Percentiles rank a stretch among this genome's conserved stretches.
These are phyloP conservation scores for Penicillium sp. DNA, from an alignment of 2,329 filamentous ascomycete genomes.

Conservation along the genomic window DNA sequence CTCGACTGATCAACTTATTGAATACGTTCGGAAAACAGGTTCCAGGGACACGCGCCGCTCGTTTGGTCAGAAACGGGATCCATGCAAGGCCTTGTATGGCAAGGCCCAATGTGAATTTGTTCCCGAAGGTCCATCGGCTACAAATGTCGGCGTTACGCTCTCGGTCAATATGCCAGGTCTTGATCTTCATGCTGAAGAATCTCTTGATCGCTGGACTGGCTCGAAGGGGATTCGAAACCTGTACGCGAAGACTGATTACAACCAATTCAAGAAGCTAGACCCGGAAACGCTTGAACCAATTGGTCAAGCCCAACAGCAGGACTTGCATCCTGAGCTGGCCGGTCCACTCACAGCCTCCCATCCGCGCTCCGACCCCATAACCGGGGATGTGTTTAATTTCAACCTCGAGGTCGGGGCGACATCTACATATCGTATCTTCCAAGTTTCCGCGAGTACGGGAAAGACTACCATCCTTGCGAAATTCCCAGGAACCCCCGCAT, in stretches of 20 bases:
- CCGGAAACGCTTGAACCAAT: conserved; percentile 74
- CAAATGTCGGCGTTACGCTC: conserved; percentile 69
- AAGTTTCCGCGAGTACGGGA: conserved; percentile 64
- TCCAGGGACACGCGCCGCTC: conserved; percentile 60
- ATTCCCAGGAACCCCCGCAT: conserved; percentile 64
- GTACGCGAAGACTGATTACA: conserved; percentile 65
- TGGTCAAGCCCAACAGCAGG: conserved; percentile 62
- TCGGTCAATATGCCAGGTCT: conserved; percentile 67
- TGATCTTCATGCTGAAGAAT: conserved; percentile 23
- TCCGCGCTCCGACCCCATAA: conserved; percentile 70
- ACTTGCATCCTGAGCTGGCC: conserved; percentile 69
- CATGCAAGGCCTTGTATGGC: conserved; percentile 72
- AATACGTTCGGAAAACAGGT: conserved; percentile 65
- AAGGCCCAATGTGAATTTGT: conserved; percentile 56
- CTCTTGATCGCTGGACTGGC: conserved; percentile 28
- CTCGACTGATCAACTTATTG: conserved; percentile 67
- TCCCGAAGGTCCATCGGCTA: conserved; percentile 61
- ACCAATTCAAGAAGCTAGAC: conserved; percentile 64
- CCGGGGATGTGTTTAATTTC: conserved; percentile 79
- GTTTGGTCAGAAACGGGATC: conserved; percentile 74
- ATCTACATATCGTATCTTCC: conserved; percentile 71
- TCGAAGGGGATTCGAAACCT: conserved; percentile 53
- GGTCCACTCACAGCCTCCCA: conserved; percentile 73
- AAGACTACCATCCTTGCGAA: conserved; percentile 73
- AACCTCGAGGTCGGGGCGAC: conserved; percentile 68